Conservation (phyloP, 805 yeast genomes). For the Saccharomycopsis babjevae region DNA sequence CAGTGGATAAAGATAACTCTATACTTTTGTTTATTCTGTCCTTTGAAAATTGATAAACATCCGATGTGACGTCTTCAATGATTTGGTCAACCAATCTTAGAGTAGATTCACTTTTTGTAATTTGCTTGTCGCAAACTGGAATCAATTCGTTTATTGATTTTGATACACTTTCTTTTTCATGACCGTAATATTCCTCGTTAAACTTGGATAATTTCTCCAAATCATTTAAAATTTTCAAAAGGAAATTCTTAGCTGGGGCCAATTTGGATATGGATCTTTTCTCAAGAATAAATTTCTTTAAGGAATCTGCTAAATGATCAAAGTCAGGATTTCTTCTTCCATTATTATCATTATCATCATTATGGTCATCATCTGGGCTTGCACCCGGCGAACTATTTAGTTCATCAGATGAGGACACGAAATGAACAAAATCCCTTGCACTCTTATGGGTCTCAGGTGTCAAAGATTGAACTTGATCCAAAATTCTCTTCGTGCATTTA, state of each 20-base stretch:
- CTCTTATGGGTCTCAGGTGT: slow-evolving; percentile 90
- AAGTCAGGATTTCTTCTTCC: slow-evolving; percentile 49
- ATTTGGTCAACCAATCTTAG: slow-evolving; percentile 50
- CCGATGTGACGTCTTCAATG: slow-evolving; percentile 49
- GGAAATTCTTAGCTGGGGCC: slow-evolving; percentile 85
- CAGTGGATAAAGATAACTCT: slow-evolving; percentile 17
- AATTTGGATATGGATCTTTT: slow-evolving; percentile 83
- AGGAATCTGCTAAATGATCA: slow-evolving; percentile 73
- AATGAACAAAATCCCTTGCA: slow-evolving; percentile 86
- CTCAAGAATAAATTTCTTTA: slow-evolving; percentile 78
- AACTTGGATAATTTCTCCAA: slow-evolving; percentile 45
- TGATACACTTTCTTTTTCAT: slow-evolving; percentile 39
- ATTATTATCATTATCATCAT: slow-evolving; percentile 24
- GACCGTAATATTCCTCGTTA: slow-evolving; percentile 47
- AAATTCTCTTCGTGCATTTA: slow-evolving; percentile 63
- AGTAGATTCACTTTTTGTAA: slow-evolving; percentile 42
- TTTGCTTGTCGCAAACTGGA: slow-evolving; percentile 52
- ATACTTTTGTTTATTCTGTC: slow-evolving; percentile 42
- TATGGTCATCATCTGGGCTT: slow-evolving; percentile 25
- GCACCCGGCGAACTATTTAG: slow-evolving; percentile 31
- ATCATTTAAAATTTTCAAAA: slow-evolving; percentile 61
- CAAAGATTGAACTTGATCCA: slow-evolving; percentile 74
- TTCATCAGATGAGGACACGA: slow-evolving; percentile 54
- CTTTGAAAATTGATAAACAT: slow-evolving; percentile 53
- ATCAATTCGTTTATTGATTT: slow-evolving; percentile 43